Conservation (phyloP, 2,329 filamentous ascomycete genomes). For the Teratosphaeria epicoccoides region DNA sequence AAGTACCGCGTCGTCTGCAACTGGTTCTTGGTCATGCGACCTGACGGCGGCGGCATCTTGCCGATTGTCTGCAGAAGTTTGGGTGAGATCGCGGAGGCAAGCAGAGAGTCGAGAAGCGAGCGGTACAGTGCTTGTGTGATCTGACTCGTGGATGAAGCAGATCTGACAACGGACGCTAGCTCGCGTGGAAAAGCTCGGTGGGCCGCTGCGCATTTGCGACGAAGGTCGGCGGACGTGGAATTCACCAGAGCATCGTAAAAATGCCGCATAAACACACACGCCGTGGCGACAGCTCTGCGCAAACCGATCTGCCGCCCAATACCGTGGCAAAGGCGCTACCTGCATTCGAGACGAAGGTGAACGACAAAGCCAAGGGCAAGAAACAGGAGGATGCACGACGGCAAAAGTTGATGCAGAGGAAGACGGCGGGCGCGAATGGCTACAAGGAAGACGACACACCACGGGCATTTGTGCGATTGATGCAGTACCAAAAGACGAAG, state of each 20-base stretch:
- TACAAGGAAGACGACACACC: conserved; percentile 69
- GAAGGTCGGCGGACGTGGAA: neutral
- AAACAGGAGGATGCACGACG: conserved; percentile 13
- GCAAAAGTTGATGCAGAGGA: conserved; percentile 20
- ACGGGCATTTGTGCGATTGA: conserved; percentile 73
- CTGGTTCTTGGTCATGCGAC: conserved; percentile 86
- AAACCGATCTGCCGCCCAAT: conserved; percentile 51
- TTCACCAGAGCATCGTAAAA: neutral
- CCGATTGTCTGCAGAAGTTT: neutral
- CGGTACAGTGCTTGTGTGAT: neutral
- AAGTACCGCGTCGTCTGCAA: conserved; percentile 70
- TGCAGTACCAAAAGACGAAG: conserved; percentile 56
- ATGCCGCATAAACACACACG: conserved; percentile 11
- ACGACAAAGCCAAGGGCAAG: conserved; percentile 24
- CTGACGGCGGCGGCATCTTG: conserved; percentile 53
- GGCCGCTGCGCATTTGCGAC: neutral
- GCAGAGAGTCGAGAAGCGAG: no score
- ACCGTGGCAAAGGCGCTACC: conserved; percentile 49
- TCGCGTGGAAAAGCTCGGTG: neutral
- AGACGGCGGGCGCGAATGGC: conserved; percentile 29
- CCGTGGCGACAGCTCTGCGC: conserved; percentile 16
- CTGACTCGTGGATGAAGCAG: neutral
- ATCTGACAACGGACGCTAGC: neutral
- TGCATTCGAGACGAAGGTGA: conserved; percentile 34
- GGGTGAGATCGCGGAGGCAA: neutral